Base-by-base conservation (phyloP, 768 basidiomycete species). In the Dioszegia aurantiaca region DNA sequence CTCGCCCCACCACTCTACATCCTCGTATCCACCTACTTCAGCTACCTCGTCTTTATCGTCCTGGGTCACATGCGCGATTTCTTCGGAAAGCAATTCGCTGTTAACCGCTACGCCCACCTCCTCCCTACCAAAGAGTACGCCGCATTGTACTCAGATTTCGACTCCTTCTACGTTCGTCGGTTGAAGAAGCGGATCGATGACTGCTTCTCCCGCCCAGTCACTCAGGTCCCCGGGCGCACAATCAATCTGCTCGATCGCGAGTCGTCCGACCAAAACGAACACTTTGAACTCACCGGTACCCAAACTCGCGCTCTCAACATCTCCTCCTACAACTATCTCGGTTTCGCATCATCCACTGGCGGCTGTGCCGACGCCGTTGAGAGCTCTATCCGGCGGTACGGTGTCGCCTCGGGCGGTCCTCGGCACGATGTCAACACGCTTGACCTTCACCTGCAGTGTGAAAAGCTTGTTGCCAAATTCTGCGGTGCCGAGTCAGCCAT, bases 281-380 rank as follows among this genome's bases (percentile, higher is more conserved):
- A 86, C 3, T 86, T 89, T 64, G 58, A 71, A 40, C 80, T 86
- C 67, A 88, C 89, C 1, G 94, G 92, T 59, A 83, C 81, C 0
- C 77, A 69, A 24, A 92, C 90, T 0, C 89, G 93, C 52, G 88
- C 87, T 0, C 86, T 99, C 67, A 99, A 99, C 77, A 88, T 98
- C 64, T 93, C 92, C 0, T 95, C 91, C 8, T 99, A 99, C 81
- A 99, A 98, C 79, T 99, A 98, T 75, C 90, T 99, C 68, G 95
- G 95, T 3, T 99, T 99, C 72, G 95, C 94, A 0, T 90, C 94
- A 73, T 88, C 87, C 16, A 83, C 84, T 2, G 95, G 95, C 14
- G 88, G 89, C 5, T 95, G 92, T 73, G 90, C 95, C 8, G 95
- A 98, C 71, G 90, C 89, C 4, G 93, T 90, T 8, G 91, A 93